Conservation (phyloP, 176 grass and related monocot genomes). For the Bonia amplexicaulis region DNA sequence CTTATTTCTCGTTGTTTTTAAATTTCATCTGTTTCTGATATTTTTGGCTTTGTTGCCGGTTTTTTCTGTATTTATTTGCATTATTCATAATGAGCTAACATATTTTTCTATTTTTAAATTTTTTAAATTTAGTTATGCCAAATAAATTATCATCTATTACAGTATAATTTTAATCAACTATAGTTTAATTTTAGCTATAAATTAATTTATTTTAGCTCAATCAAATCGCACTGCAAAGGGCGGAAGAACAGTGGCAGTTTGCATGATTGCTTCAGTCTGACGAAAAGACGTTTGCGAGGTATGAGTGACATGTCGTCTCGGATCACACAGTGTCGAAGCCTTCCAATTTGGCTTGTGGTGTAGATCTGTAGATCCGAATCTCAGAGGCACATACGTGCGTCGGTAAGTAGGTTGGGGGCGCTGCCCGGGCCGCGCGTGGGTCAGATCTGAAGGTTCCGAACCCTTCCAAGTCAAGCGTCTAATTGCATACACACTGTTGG, state of each 20-base stretch:
- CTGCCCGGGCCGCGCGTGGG: background rate
- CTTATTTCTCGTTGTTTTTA: no score
- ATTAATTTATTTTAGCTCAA: no score
- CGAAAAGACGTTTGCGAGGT: conserved; percentile 9
- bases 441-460: conserved; percentile 20
- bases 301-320: conserved; percentile 7
- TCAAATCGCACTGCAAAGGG: no score
- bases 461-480: conserved; percentile 1
- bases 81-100: rapidly evolving
- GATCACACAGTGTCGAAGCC: background rate
- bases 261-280: conserved; percentile 20
- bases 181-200: no score
- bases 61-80: no score
- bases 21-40: no score
- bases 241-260: background rate
- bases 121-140: no score
- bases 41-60: no score
- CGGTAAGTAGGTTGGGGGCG: background rate
- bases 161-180: no score
- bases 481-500: background rate
- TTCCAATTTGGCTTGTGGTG: background rate
- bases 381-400: background rate
- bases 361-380: background rate
- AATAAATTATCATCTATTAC: no score
- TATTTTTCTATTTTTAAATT: no score